phyloP scores from a whole-genome alignment of 345 rosid genomes.

The Odontarrhena argentea region DNA sequence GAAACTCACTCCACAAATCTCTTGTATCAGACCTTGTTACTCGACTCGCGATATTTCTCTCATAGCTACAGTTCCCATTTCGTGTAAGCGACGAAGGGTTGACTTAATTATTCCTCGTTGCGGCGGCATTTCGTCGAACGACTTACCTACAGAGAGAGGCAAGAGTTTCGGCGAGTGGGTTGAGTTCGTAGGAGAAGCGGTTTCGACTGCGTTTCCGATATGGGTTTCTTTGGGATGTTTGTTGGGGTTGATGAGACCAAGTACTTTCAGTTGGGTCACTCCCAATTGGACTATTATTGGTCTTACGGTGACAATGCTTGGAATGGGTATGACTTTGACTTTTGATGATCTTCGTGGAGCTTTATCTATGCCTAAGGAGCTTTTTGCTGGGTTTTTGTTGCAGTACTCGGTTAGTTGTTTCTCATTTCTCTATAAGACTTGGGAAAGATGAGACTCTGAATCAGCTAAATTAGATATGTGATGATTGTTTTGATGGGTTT shows the following conservation, averaged over 20 bases:
- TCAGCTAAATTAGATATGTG: constrained; percentile 10
- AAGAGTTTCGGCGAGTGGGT: constrained; percentile 63
- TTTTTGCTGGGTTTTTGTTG: constrained; percentile 69
- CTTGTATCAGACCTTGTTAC: background rate
- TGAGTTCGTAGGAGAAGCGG: constrained; percentile 60
- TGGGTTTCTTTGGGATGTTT: constrained; percentile 89
- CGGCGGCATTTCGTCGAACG: constrained; percentile 65
- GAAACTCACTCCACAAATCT: constrained; percentile 10
- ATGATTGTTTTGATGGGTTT: constrained; percentile 16
- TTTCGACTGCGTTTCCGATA: constrained; percentile 80
- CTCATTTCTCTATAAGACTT: constrained; percentile 1
- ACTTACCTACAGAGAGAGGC: constrained; percentile 30
- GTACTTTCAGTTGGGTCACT: constrained; percentile 70
- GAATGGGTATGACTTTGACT: constrained; percentile 95
- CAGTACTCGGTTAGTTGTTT: constrained; percentile 75
- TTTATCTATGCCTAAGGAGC: constrained; percentile 80
- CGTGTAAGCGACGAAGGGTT: constrained; percentile 15
- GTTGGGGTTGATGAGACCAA: constrained; percentile 67
- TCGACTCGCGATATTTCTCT: constrained; percentile 13
- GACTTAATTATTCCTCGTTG: constrained; percentile 43
- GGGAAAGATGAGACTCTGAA: constrained; percentile 13
- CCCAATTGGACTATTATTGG: constrained; percentile 68
- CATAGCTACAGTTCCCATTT: background rate
- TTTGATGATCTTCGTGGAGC: constrained; percentile 82
- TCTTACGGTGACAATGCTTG: constrained; percentile 83